Conservation (phyloP, 2,329 filamentous ascomycete genomes). For the Nectriaceae sp. region DNA sequence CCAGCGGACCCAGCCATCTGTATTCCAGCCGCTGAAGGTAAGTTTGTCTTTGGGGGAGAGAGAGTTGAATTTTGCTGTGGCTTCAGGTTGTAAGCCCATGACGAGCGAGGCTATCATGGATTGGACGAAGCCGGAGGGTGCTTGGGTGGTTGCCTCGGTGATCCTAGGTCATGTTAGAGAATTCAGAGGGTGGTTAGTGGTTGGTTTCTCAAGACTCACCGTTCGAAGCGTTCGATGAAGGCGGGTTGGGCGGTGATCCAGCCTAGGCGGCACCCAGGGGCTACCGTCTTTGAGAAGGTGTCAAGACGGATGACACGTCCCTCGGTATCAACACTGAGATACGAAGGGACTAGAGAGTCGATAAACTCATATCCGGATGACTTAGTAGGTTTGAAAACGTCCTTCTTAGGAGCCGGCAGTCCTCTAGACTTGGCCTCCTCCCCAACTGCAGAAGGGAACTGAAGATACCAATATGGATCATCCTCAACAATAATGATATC, state of each 20-base stretch:
- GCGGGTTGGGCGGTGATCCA: slow-evolving; percentile 87
- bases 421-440: slow-evolving; percentile 52
- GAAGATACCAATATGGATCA: slow-evolving; percentile 94
- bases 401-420: slow-evolving; percentile 33
- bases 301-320: slow-evolving; percentile 88
- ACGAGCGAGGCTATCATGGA: slow-evolving; percentile 76
- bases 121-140: slow-evolving; percentile 89
- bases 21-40: slow-evolving; percentile 66
- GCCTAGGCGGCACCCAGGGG: slow-evolving; percentile 84
- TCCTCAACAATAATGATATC: slow-evolving; percentile 93
- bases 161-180: slow-evolving; percentile 50
- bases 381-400: slow-evolving; percentile 34
- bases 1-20: slow-evolving; percentile 89
- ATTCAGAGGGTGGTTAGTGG: not conserved
- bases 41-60: slow-evolving; percentile 51
- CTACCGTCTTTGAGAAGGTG: slow-evolving; percentile 92
- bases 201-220: slow-evolving; percentile 20
- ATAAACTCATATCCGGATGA: slow-evolving; percentile 73
- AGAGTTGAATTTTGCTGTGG: slow-evolving; percentile 43
- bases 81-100: slow-evolving; percentile 64
- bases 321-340: slow-evolving; percentile 77
- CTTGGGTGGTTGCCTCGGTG: slow-evolving; percentile 76
- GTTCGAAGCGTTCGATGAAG: slow-evolving; percentile 69
- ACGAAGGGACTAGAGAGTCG: slow-evolving; percentile 81
- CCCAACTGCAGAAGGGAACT: slow-evolving; percentile 72